Evolutionary conservation across 2,329 filamentous ascomycete species (phyloP).

Genomic region (Monosporascus sp.): DNA sequence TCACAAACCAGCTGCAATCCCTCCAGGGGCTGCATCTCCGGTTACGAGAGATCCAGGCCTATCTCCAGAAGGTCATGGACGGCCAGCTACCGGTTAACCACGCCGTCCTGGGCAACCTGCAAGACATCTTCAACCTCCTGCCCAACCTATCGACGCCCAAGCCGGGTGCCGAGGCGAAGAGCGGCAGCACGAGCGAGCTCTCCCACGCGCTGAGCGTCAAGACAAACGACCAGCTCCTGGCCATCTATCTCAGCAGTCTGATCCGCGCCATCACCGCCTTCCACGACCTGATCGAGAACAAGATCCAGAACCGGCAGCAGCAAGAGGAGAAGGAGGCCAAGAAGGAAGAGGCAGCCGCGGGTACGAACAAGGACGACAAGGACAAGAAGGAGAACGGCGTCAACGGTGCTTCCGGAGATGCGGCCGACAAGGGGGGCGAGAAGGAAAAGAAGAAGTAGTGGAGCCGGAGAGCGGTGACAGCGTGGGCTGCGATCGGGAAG

Average conservation of each 20-base stretch:
- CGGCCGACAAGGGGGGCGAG: constrained; percentile 29
- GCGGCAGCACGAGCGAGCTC: constrained; percentile 64
- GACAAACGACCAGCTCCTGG: constrained; percentile 98
- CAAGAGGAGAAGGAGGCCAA: constrained; percentile 92
- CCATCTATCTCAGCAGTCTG: constrained; percentile 93
- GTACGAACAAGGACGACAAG: constrained; percentile 55
- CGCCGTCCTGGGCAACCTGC: constrained; percentile 93
- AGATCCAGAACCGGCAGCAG: constrained; percentile 97
- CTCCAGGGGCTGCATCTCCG: constrained; percentile 92
- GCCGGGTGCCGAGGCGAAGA: constrained; percentile 52
- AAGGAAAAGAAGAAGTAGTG: constrained; percentile 43
- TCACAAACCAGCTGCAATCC: constrained; percentile 96
- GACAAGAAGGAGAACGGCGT: constrained; percentile 35
- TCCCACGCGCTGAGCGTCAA: constrained; percentile 98
- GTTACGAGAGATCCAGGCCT: constrained; percentile 89
- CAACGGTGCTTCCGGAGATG: constrained; percentile 51
- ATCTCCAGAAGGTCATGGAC: constrained; percentile 93
- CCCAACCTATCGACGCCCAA: constrained; percentile 89
- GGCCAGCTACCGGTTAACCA: constrained; percentile 93
- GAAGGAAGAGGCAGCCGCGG: constrained; percentile 48
- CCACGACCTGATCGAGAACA: constrained; percentile 99
- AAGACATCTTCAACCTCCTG: constrained; percentile 97
- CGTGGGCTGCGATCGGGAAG: neutral
- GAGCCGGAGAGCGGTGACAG: constrained; percentile 11
- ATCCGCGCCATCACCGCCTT: constrained; percentile 98